A percentile compares a stretch with the other conserved stretches of the same genome.
Conservation (phyloP, 2,329 filamentous ascomycete genomes). For the Cladosporium velox region DNA sequence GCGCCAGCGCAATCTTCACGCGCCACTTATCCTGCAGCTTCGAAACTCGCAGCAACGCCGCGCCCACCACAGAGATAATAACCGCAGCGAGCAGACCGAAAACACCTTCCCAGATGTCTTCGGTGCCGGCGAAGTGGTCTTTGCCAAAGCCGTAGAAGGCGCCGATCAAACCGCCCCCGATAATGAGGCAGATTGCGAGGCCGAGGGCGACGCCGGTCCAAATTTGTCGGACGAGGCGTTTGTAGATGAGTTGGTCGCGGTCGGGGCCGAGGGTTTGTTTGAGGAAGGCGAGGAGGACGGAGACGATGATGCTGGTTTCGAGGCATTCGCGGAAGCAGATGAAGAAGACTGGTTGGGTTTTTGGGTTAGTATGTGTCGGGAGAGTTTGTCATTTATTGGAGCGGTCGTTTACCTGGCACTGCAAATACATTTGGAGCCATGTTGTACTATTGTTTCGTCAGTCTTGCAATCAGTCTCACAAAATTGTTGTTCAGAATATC, state of each 20-base stretch:
- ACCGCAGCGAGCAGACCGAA: conserved; percentile 64
- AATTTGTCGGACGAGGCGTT: conserved; percentile 49
- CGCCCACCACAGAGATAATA: conserved; percentile 81
- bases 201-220: conserved; percentile 69
- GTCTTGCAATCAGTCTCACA: background rate
- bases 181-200: conserved; percentile 63
- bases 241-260: conserved; percentile 64
- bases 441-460: background rate
- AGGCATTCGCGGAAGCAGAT: conserved; percentile 85
- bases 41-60: conserved; percentile 74
- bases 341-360: conserved; percentile 68
- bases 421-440: conserved; percentile 72
- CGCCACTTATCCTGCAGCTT: conserved; percentile 88
- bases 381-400: fast-evolving
- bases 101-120: conserved; percentile 81
- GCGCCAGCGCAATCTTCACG: conserved; percentile 72
- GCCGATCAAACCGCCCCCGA: conserved; percentile 69
- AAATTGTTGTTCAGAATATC: too few relatives aligned
- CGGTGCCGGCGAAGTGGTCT: conserved; percentile 66
- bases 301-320: conserved; percentile 82
- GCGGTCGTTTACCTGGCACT: conserved; percentile 57
- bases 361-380: background rate
- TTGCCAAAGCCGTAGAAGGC: conserved; percentile 71
- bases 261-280: conserved; percentile 75
- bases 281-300: conserved; percentile 80